Conservation (phyloP, 331 rosid species). For the Erythrophleum ivorense region DNA sequence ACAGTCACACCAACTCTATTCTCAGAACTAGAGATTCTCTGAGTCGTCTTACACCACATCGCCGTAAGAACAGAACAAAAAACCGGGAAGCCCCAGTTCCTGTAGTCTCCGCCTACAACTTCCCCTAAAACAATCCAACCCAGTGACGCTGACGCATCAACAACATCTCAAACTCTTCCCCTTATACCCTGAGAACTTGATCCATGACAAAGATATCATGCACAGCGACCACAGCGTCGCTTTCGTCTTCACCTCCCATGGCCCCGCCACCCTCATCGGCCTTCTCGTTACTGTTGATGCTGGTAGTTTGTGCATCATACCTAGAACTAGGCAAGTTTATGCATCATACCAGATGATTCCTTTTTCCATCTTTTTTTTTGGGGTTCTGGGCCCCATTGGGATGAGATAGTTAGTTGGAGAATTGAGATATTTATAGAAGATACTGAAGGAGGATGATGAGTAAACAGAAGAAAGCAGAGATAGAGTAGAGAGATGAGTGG, state of each 20-base stretch:
- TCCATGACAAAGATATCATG: slow-evolving; percentile 48
- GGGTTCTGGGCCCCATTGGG: slow-evolving; percentile 1
- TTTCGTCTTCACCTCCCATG: slow-evolving; percentile 62
- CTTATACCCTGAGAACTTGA: slow-evolving; percentile 59
- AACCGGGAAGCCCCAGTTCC: slow-evolving; percentile 69
- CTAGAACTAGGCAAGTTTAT: too few species aligned
- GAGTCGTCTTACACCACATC: slow-evolving; percentile 40
- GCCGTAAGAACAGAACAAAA: slow-evolving; percentile 58
- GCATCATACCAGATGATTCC: too few species aligned
- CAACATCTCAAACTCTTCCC: slow-evolving; percentile 64
- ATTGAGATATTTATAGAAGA: not conserved
- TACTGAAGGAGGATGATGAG: not conserved
- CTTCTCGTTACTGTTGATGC: slow-evolving; percentile 33
- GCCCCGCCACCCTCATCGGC: slow-evolving; percentile 57
- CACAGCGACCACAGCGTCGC: slow-evolving; percentile 68
- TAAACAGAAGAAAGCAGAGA: too few species aligned
- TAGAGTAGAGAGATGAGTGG: too few species aligned
- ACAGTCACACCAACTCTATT: not conserved
- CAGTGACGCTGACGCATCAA: not conserved
- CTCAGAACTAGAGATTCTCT: not conserved
- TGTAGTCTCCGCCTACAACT: slow-evolving; percentile 62
- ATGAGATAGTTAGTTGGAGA: slow-evolving; percentile 10
- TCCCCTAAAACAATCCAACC: slow-evolving; percentile 26
- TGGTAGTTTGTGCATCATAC: too few species aligned
- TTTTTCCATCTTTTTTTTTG: too few species aligned